Evolutionary conservation across 495 filamentous ascomycete genomes (phyloP).

Genomic region (Penicillium antarcticum): DNA sequence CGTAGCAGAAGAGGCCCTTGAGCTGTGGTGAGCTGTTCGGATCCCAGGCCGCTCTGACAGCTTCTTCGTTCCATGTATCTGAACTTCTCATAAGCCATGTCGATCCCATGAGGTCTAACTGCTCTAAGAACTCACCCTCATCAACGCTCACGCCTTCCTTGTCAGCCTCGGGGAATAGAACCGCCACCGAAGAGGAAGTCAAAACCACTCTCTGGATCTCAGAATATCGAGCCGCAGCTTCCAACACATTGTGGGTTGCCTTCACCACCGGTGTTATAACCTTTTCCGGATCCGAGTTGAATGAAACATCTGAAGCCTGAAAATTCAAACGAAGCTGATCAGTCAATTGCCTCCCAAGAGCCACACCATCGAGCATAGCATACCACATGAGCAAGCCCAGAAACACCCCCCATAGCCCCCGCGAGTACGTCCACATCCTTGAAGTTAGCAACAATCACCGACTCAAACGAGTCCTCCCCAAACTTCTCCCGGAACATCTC

Average conservation of each 20-base stretch:
- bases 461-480: constrained; percentile 36
- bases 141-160: constrained; percentile 1
- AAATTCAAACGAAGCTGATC: neutral
- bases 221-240: constrained; percentile 2
- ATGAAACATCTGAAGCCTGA: constrained; percentile 21
- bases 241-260: constrained; percentile 1
- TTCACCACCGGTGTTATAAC: constrained; percentile 32
- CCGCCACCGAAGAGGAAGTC: neutral
- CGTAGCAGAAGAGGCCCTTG: constrained; percentile 39
- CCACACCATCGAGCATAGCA: neutral
- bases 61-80: constrained; percentile 47
- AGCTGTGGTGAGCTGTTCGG: neutral
- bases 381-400: constrained; percentile 39
- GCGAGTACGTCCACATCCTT: constrained; percentile 34
- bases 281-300: constrained; percentile 32
- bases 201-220: neutral
- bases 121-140: neutral
- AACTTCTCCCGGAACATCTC: constrained; percentile 37
- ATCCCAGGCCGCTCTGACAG: constrained; percentile 40
- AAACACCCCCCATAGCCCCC: constrained; percentile 33
- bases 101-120: too few relatives aligned
- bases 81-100: neutral
- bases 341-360: neutral
- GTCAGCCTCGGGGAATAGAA: neutral
- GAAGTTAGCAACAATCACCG: constrained; percentile 38